Conservation (phyloP, 225 moss, liverwort and hornwort species). For the Pseudisothecium myosuroides region DNA sequence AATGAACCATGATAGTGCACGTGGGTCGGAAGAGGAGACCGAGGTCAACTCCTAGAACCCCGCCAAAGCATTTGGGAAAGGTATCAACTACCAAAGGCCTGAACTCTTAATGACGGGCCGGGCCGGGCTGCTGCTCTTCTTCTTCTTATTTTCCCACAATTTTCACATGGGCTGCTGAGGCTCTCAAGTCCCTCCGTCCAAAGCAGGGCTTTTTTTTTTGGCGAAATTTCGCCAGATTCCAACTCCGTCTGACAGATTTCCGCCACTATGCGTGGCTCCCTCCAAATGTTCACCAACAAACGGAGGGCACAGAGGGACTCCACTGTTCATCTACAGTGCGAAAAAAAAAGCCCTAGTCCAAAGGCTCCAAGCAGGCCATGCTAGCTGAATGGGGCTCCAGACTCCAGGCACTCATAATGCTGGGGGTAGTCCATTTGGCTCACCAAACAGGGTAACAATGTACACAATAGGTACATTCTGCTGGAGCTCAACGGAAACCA, state of each 20-base stretch:
- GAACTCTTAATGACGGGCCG: no score
- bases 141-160: background rate
- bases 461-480: background rate
- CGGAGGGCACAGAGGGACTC: no score
- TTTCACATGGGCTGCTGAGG: slow-evolving; percentile 1
- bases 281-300: no score
- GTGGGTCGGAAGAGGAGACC: background rate
- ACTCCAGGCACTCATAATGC: background rate
- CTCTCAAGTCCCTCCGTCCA: background rate
- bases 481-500: rapidly evolving
- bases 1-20: background rate
- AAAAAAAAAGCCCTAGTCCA: no score
- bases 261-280: no score
- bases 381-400: background rate
- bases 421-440: background rate
- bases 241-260: no score
- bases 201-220: no score
- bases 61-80: background rate
- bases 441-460: background rate
- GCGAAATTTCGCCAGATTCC: no score
- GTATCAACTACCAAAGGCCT: background rate
- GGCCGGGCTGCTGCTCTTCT: background rate
- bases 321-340: no score
- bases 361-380: background rate
- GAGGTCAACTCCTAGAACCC: background rate